These are phyloP conservation scores for Prototheca wickerhamii DNA, from an alignment of 163 green algal species.

Conservation along the genomic window DNA sequence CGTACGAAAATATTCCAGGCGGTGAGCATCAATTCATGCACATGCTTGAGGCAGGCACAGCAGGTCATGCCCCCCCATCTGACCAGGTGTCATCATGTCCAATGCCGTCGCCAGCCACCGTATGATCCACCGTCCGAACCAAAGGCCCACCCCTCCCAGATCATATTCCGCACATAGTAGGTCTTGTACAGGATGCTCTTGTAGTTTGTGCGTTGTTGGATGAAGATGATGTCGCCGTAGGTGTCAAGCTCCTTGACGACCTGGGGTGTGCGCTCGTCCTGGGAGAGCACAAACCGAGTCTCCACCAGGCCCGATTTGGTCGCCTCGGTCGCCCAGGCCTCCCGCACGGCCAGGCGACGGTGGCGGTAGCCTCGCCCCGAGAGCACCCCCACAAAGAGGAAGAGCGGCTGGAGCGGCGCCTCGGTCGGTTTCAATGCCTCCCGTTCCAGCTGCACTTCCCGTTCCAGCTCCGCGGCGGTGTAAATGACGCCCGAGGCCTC, in stretches of 20 bases:
- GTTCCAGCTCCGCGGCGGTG: background rate
- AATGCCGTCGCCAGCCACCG: too few species aligned
- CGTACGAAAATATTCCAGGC: too few species aligned
- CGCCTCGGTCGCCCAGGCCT: conserved; percentile 33
- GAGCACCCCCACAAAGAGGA: conserved; percentile 48
- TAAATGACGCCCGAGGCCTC: too few species aligned
- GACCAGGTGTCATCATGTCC: too few species aligned
- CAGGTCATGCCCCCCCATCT: background rate
- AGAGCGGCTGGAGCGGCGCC: conserved; percentile 9
- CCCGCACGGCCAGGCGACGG: conserved; percentile 32
- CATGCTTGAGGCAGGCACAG: background rate
- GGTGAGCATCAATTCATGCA: too few species aligned
- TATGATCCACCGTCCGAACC: background rate
- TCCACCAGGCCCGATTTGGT: conserved; percentile 21
- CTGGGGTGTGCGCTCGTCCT: conserved; percentile 42
- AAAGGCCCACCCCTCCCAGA: background rate
- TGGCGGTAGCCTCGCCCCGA: conserved; percentile 36
- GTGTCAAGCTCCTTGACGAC: conserved; percentile 34
- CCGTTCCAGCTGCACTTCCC: background rate
- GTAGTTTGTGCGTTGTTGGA: conserved; percentile 44
- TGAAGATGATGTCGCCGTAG: conserved; percentile 40
- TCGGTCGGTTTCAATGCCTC: background rate
- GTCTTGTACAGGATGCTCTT: conserved; percentile 53
- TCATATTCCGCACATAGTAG: conserved; percentile 32
- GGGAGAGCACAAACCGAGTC: conserved; percentile 34